Base-by-base conservation (phyloP, 108 stramenopile species). In the Nitzschia putrida region DNA sequence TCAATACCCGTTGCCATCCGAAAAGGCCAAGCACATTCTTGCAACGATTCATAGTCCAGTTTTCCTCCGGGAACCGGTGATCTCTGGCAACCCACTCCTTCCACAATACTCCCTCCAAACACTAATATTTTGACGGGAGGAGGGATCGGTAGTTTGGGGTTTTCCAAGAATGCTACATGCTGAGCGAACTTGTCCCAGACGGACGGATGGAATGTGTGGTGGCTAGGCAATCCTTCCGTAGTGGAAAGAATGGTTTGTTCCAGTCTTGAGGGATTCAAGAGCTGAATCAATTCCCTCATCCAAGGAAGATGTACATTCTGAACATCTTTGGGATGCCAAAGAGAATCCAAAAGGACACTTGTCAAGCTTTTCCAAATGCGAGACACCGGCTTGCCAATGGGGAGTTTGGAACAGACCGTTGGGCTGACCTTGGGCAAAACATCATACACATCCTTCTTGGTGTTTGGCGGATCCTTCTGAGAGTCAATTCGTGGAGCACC, bases 91-190 rank as follows among this genome's bases (percentile, higher is more conserved):
- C 81, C 81, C 0, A 74, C 72, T 16, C 85, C 85, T 79, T 78
- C 71, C 18, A 80, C 76, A 40, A 85, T 77, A 24, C 79, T 80
- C 44, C 85, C 85, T 22, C 85, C 85, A 66, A 85, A 74, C 47
- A 85, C 77, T 5, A 85, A n/a, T 12, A 85, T 53, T 68, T 85
- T 77, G 13, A 85, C 57, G 7, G 29, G 53, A 22, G 52, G 25
- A n/a, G n/a, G n/a, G n/a, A n/a, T n/a, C 20, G 66, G 40, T 6
- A 38, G 22, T 8, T 47, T n/a, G 12, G 20, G 64, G 5, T 51
- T 11, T 3, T 29, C 11, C 25, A 67, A 38, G 42, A 53, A 37
- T 22, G 14, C 6, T 6, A 23, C 20, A 14, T 55, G 53, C 26
- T 55, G 34, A 8, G 21, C 16, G 13, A 67, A 7, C 25, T 55